Base-by-base conservation (phyloP, 2,329 filamentous ascomycete species). In the Alternaria novae-zelandiae region DNA sequence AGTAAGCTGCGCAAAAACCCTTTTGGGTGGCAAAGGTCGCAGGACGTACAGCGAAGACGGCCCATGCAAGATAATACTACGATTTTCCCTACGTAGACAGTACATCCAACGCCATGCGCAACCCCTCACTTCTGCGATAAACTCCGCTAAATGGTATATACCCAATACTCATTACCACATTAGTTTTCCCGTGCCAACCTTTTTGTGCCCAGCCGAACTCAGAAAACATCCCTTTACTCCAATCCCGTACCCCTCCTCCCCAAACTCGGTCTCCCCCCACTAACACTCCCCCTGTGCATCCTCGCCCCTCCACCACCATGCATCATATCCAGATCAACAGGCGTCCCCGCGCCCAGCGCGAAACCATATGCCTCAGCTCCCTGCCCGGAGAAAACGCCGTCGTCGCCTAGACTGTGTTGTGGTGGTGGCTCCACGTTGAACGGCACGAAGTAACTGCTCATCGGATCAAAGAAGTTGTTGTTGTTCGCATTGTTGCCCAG, bases 371-470 rank as follows among this genome's bases (percentile, higher is more conserved):
- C 63, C 41, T 68, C 67, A 0, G 63, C 63, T 4, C 60, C 63
- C 6, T 60, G 65, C 0, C 58, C 63, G 20, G 69, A 74, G 69
- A 71, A 78, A 30, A 59, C 72, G 26, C 53, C 78, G 47, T 83
- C 82, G 6, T 82, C 80, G 2, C 77, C 80, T 20, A 78, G 57
- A n/a, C 17, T 47, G 4, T 62, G 54, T 20, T 62, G 59, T 9
- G 69, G 69, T 0, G 91, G 89, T 20, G 93, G 92, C 62, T 96
- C 92, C 80, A 97, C 89, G 76, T 97, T 96, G 80, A 97, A 97
- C 2, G 94, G 93, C 83, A 97, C 89, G 79, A 96, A 97, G 92
- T 94, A 98, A 6, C 91, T 92, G 56, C 90, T 90, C 49, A 80
- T 82, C 1, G 82, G 81, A 61, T 84, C 82, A 63, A 74, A 73